Evolutionary conservation across 2,329 filamentous ascomycete species (phyloP).

Genomic region (Phyllosticta ampelicida): DNA sequence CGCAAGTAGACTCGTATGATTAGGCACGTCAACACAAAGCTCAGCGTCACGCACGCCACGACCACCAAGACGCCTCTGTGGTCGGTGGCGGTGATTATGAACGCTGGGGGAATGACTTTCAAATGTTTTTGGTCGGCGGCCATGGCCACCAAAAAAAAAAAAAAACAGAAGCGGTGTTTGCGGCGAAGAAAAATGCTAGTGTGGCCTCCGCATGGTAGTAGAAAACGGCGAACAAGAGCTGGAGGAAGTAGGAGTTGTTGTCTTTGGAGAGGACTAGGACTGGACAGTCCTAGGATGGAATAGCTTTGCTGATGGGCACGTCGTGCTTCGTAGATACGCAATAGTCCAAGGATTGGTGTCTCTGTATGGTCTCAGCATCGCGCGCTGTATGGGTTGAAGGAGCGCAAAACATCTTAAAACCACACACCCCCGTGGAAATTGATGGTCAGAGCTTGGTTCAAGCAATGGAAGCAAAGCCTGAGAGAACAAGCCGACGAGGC

Average conservation of each 20-base stretch:
- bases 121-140: not conserved
- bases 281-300: too few relatives aligned
- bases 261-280: not conserved
- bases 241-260: too few relatives aligned
- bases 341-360: not conserved
- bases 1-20: slow-evolving; percentile 22
- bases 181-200: not conserved
- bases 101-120: slow-evolving; percentile 16
- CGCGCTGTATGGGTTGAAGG: not conserved
- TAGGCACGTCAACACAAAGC: slow-evolving; percentile 22
- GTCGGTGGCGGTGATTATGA: slow-evolving; percentile 20
- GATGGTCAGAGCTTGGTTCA: not conserved
- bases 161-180: not conserved
- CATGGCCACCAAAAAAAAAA: not conserved
- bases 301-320: too few relatives aligned
- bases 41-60: slow-evolving; percentile 18
- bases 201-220: not conserved
- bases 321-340: too few relatives aligned
- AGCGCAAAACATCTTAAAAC: not conserved
- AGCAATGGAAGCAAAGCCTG: not conserved
- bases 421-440: not conserved
- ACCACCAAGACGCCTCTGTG: slow-evolving; percentile 26
- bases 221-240: not conserved
- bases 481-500: not conserved
- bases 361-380: not conserved